These are phyloP conservation scores for Typha latifolia DNA, from an alignment of 176 grass and related monocot genomes.

Conservation along the genomic window DNA sequence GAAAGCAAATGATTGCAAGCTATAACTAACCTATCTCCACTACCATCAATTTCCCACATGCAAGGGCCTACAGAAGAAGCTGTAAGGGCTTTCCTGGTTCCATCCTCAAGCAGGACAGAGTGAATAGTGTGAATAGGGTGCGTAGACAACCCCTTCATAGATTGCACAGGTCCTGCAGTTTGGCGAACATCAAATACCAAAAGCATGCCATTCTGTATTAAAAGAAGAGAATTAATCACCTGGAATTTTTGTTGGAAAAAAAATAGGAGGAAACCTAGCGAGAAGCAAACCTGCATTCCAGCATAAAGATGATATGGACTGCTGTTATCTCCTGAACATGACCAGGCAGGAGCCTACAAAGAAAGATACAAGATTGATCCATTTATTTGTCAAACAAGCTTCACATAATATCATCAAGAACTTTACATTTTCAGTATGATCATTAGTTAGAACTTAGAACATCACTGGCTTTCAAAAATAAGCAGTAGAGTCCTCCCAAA, in stretches of 20 bases:
- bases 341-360: conserved; percentile 75
- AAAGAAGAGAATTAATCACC: neutral
- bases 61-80: conserved; percentile 79
- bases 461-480: neutral
- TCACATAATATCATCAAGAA: too few relatives aligned
- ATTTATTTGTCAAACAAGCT: too few relatives aligned
- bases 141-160: conserved; percentile 41
- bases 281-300: conserved; percentile 71
- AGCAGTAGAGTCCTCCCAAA: neutral
- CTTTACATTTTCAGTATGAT: too few relatives aligned
- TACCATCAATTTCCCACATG: conserved; percentile 48
- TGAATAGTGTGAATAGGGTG: conserved; percentile 72
- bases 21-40: conserved; percentile 26
- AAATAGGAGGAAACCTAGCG: neutral
- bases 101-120: conserved; percentile 30
- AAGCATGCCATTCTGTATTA: conserved; percentile 72
- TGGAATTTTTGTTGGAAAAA: neutral
- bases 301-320: conserved; percentile 50
- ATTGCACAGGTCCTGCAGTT: conserved; percentile 50
- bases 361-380: neutral
- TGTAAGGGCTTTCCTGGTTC: conserved; percentile 44
- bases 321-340: conserved; percentile 51
- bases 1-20: neutral
- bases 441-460: too few relatives aligned
- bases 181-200: conserved; percentile 87